Evolutionary conservation across 148 eudicot species (phyloP), one percentile per base, ranked within the genome.

Genomic region (Fallopia convolvulus): DNA sequence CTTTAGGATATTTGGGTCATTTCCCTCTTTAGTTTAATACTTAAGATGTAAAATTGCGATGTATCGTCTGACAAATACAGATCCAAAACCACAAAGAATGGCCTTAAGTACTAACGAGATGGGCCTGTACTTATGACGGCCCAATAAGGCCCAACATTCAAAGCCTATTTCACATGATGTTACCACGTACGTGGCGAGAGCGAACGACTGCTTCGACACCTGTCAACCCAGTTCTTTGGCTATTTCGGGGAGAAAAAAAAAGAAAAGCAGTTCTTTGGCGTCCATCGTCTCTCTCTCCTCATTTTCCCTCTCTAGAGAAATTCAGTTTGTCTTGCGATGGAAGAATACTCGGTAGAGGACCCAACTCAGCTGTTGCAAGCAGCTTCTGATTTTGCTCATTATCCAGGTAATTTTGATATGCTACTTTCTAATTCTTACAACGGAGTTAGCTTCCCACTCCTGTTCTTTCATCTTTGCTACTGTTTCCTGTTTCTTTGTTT

Each of bases 351-450:
- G 39, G 74, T 75, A 5, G 78, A 18, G n/a, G 85, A 84, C 32
- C 76, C 82, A 3, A 23, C 58, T 74, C 81, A 86, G 36, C 72
- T 89, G 21, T 81, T 89, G 21, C 84, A 82, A 75, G 82, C 86
- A 40, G 89, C 92, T 79, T 78, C 90, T n/a, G 92, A 87, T 74
- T 89, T 87, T 42, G 83, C 92, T 6, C 55, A 63, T 75, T 58
- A 85, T 77, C 86, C 86, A 40, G 88, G 93, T 90, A 50, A 5
- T 33, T 36, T 33, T 3, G 49, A 41, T 21, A 17, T 20, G 52
- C 52, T 42, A 17, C 9, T 12, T 33, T 17, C 17, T 18, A 17
- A 8, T 55, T 1, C 60, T 55, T 55, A 32, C 21, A 44, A 14
- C 0, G 39, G 44, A 46, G 0, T 74, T 23, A 21, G 41, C 46